phyloP scores from a whole-genome alignment of 2,329 filamentous ascomycete genomes.

The Cryphonectria naterciae region DNA sequence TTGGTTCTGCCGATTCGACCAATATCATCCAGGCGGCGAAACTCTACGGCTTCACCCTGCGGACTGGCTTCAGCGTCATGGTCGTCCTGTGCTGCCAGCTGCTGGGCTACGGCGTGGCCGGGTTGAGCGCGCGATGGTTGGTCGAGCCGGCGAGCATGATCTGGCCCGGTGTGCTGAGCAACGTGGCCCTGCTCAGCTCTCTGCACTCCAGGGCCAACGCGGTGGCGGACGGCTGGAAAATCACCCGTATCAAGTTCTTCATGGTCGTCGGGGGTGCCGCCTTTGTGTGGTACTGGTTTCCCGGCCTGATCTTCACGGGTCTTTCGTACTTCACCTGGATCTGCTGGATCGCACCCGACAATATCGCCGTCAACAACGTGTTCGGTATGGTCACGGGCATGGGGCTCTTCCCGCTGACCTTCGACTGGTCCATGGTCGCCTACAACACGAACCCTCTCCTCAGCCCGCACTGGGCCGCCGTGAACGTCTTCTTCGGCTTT shows the following conservation, averaged over 20 bases:
- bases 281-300: conserved; percentile 66
- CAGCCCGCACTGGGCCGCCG: conserved; percentile 49
- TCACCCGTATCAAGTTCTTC: conserved; percentile 44
- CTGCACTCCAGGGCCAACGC: conserved; percentile 44
- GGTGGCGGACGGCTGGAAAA: conserved; percentile 43
- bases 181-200: conserved; percentile 43
- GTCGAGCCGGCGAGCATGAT: conserved; percentile 44
- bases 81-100: conserved; percentile 44
- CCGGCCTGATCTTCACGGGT: conserved; percentile 65
- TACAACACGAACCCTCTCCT: conserved; percentile 48
- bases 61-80: conserved; percentile 43
- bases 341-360: conserved; percentile 66
- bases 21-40: conserved; percentile 49
- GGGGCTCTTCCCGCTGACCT: conserved; percentile 65
- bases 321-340: conserved; percentile 65
- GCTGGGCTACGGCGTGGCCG: conserved; percentile 45
- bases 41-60: conserved; percentile 47
- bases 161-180: conserved; percentile 45
- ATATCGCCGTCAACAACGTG: conserved; percentile 64
- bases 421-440: conserved; percentile 61
- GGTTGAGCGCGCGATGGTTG: conserved; percentile 41
- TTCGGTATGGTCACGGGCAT: conserved; percentile 66
- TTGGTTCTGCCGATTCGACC: conserved; percentile 49
- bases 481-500: conserved; percentile 49
- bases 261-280: conserved; percentile 40